These are phyloP conservation scores for Xylariaceae sp. DNA, from an alignment of 2,329 filamentous ascomycete genomes.

Conservation along the genomic window DNA sequence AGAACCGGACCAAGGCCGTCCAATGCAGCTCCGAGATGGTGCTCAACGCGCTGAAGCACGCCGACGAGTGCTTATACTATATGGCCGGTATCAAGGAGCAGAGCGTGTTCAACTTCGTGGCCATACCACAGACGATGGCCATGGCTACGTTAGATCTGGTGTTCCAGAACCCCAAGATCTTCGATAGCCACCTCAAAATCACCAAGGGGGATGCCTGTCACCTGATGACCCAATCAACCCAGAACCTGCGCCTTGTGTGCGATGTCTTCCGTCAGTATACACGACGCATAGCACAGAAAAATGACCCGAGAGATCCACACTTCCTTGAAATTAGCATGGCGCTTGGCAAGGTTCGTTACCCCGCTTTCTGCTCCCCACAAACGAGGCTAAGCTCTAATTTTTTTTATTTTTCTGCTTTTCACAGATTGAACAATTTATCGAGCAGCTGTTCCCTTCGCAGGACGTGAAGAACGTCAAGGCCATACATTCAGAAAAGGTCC, in stretches of 20 bases:
- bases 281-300: conserved; percentile 84
- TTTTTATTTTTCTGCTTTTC: neutral
- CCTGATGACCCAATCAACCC: conserved; percentile 87
- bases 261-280: conserved; percentile 75
- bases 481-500: conserved; percentile 35
- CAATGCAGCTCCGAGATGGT: conserved; percentile 93
- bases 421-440: conserved; percentile 92
- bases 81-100: conserved; percentile 92
- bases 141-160: conserved; percentile 89
- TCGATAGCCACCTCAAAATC: conserved; percentile 89
- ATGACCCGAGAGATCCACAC: conserved; percentile 87
- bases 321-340: conserved; percentile 87
- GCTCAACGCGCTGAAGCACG: conserved; percentile 77
- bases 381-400: conserved; percentile 4
- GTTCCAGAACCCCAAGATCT: conserved; percentile 85
- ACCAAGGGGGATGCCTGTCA: conserved; percentile 89
- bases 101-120: conserved; percentile 98
- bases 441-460: conserved; percentile 84
- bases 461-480: conserved; percentile 56
- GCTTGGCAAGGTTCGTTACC: conserved; percentile 66
- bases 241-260: conserved; percentile 78
- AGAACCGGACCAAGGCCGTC: conserved; percentile 70
- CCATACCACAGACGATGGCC: conserved; percentile 95
- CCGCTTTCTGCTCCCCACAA: neutral
- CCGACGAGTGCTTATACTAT: conserved; percentile 94